These are phyloP conservation scores for Phytophthora crassamura DNA, from an alignment of 352 stramenopile species.

Conservation along the genomic window DNA sequence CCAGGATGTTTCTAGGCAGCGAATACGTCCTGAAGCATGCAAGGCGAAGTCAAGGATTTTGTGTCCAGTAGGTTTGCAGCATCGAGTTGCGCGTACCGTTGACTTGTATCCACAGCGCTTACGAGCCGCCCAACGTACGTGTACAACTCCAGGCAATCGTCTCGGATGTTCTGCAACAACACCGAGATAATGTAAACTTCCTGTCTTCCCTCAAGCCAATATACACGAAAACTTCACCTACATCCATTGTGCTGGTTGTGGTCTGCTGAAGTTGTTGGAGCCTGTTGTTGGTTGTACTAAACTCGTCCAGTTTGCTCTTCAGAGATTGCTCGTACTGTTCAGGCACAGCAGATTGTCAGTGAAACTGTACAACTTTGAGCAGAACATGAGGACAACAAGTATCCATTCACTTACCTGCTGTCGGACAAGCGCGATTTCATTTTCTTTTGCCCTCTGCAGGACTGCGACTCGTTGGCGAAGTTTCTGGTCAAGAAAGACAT, in stretches of 20 bases:
- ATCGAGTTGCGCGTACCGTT: constrained; percentile 21
- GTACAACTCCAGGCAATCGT: constrained; percentile 78
- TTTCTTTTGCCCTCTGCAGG: constrained; percentile 70
- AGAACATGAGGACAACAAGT: not conserved
- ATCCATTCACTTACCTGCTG: constrained; percentile 46
- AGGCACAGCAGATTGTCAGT: not conserved
- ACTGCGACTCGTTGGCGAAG: constrained; percentile 55
- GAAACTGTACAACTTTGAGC: not conserved
- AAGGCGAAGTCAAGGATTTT: not conserved
- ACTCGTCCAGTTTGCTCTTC: constrained; percentile 56
- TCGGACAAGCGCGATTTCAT: constrained; percentile 75
- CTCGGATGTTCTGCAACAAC: constrained; percentile 55
- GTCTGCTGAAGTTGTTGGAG: constrained; percentile 47
- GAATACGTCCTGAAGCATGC: constrained; percentile 21
- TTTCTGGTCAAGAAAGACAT: constrained; percentile 29
- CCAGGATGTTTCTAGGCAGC: constrained; percentile 80
- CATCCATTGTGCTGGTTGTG: constrained; percentile 53
- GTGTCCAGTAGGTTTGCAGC: too few species aligned
- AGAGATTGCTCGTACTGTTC: constrained; percentile 70
- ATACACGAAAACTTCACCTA: constrained; percentile 29
- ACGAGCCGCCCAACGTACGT: constrained; percentile 59
- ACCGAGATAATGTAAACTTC: constrained; percentile 4
- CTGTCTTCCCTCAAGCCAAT: not conserved
- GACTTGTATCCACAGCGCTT: constrained; percentile 31
- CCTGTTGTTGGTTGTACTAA: constrained; percentile 40